phyloP scores from a whole-genome alignment of 352 stramenopile species.

The Globisporangium paroecandrum region DNA sequence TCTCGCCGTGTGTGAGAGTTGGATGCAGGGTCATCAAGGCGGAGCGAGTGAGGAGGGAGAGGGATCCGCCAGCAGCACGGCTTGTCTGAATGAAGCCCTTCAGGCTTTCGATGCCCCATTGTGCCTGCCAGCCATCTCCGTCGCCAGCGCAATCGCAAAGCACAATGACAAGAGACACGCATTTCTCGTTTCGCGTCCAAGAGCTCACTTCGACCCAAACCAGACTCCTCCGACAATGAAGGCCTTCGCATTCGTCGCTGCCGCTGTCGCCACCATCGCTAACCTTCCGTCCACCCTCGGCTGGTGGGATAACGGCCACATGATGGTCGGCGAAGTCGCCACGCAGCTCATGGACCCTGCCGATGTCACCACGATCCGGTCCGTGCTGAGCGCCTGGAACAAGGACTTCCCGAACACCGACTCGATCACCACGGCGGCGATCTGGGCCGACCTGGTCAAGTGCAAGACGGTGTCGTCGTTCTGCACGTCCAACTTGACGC shows the following conservation, averaged over 20 bases:
- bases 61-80: not conserved
- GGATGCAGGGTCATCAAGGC: not conserved
- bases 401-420: conserved; percentile 58
- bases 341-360: conserved; percentile 39
- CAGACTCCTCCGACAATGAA: conserved; percentile 28
- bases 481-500: conserved; percentile 30
- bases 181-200: conserved; percentile 1
- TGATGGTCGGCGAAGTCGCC: conserved; percentile 52
- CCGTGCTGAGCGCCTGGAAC: conserved; percentile 40
- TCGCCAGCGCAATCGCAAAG: not conserved
- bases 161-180: not conserved
- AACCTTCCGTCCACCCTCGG: conserved; percentile 23
- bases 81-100: not conserved
- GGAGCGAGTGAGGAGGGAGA: not conserved
- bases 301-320: conserved; percentile 75
- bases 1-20: not conserved
- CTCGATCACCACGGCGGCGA: conserved; percentile 34
- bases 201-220: not conserved
- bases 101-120: not conserved
- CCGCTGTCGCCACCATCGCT: conserved; percentile 9
- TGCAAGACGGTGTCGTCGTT: conserved; percentile 35
- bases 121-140: not conserved
- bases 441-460: conserved; percentile 61
- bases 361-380: conserved; percentile 50
- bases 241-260: conserved; percentile 20